Evolutionary conservation across 108 stramenopile genomes (phyloP).

Genomic region (Pseudonitzschia delicatissima): DNA sequence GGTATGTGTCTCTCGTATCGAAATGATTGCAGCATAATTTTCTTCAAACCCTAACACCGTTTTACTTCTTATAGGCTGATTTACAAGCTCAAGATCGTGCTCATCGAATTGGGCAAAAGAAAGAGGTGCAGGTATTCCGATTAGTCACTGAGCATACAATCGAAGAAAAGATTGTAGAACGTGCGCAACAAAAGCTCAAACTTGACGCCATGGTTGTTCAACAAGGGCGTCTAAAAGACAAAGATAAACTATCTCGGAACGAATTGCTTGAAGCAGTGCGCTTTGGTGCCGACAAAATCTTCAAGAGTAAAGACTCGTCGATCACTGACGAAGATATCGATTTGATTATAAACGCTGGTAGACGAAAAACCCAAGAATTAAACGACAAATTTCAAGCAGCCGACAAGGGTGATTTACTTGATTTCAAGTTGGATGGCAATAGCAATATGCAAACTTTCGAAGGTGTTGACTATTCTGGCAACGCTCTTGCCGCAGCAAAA

Average conservation of each 20-base stretch:
- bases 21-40: conserved; percentile 62
- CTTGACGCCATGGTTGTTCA: conserved; percentile 99
- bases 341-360: conserved; percentile 79
- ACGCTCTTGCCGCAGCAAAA: conserved; percentile 43
- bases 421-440: conserved; percentile 94
- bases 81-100: conserved; percentile 98
- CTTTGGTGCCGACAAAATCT: conserved; percentile 98
- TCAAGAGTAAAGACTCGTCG: conserved; percentile 83
- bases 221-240: conserved; percentile 91
- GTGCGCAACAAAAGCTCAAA: conserved; percentile 99
- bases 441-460: conserved; percentile 89
- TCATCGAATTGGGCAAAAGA: conserved; percentile 97
- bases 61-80: conserved; percentile 42
- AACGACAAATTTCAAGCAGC: conserved; percentile 92
- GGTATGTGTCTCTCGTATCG: not conserved
- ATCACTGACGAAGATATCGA: conserved; percentile 96
- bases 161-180: conserved; percentile 99
- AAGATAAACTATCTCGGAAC: conserved; percentile 82
- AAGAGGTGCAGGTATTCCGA: conserved; percentile 94
- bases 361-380: conserved; percentile 88
- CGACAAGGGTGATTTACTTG: conserved; percentile 95
- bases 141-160: conserved; percentile 97
- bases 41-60: not conserved
- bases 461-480: conserved; percentile 91
- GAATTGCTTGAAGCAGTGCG: conserved; percentile 89